These are phyloP conservation scores for Fusarium sp. DNA, from an alignment of 2,329 filamentous ascomycete genomes.

Conservation along the genomic window DNA sequence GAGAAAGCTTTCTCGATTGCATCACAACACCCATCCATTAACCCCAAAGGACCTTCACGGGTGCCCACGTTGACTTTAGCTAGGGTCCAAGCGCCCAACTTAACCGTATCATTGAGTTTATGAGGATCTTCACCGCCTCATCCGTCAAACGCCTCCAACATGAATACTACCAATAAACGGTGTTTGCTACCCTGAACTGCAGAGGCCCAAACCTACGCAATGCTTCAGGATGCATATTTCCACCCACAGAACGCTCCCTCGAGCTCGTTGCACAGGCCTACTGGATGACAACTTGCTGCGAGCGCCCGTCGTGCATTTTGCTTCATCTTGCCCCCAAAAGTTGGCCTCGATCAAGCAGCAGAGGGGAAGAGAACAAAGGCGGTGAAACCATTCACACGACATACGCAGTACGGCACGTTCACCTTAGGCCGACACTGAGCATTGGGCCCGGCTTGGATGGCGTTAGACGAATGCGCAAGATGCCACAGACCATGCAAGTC, in stretches of 20 bases:
- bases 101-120: background rate
- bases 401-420: conserved; percentile 3
- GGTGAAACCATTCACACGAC: conserved; percentile 20
- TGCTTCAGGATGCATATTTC: background rate
- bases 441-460: background rate
- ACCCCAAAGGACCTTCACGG: background rate
- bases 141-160: background rate
- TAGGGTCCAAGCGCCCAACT: background rate
- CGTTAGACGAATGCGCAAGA: conserved; percentile 13
- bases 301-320: conserved; percentile 3
- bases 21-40: background rate
- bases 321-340: conserved; percentile 20
- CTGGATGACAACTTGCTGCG: conserved; percentile 2
- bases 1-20: background rate
- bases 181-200: conserved; percentile 1
- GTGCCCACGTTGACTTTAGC: background rate
- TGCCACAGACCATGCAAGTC: conserved; percentile 8
- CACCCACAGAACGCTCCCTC: background rate
- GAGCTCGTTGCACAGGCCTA: background rate
- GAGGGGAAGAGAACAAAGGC: conserved; percentile 15
- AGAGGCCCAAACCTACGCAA: background rate
- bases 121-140: conserved; percentile 3
- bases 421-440: background rate
- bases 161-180: background rate
- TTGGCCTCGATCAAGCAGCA: conserved; percentile 29